These are phyloP conservation scores for Globisporangium viniferum DNA, from an alignment of 352 stramenopile genomes.

Conservation along the genomic window DNA sequence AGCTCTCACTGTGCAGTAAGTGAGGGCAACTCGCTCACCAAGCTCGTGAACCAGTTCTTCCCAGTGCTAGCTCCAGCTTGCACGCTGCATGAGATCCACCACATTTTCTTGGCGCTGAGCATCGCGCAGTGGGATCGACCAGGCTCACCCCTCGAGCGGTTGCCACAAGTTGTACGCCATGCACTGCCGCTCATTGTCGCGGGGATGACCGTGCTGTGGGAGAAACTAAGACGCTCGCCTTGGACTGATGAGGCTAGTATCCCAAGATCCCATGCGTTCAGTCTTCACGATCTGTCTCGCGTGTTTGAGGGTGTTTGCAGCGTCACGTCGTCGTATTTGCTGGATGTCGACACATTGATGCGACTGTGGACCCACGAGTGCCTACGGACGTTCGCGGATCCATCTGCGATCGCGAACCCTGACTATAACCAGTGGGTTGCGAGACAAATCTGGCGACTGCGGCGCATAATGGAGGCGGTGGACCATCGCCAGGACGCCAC, in stretches of 20 bases:
- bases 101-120: constrained; percentile 27
- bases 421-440: neutral
- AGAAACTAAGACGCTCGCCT: constrained; percentile 24
- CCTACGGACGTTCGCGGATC: constrained; percentile 30
- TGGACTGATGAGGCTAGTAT: neutral
- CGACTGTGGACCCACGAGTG: constrained; percentile 55
- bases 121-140: constrained; percentile 16
- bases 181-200: constrained; percentile 30
- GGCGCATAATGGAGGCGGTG: constrained; percentile 24
- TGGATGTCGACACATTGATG: constrained; percentile 40
- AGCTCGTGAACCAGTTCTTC: constrained; percentile 28
- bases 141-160: neutral
- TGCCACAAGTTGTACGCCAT: constrained; percentile 21
- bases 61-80: constrained; percentile 27
- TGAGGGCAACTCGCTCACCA: constrained; percentile 2
- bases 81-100: constrained; percentile 25
- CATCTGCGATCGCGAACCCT: neutral
- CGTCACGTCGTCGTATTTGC: constrained; percentile 30
- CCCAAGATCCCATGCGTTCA: constrained; percentile 14
- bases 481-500: constrained; percentile 6
- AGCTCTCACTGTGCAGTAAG: neutral
- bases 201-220: constrained; percentile 51
- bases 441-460: constrained; percentile 17
- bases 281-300: constrained; percentile 43
- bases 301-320: constrained; percentile 50